These are phyloP conservation scores for Mortierella alpina DNA, from an alignment of 192 early-diverging fungal genomes.

Conservation along the genomic window DNA sequence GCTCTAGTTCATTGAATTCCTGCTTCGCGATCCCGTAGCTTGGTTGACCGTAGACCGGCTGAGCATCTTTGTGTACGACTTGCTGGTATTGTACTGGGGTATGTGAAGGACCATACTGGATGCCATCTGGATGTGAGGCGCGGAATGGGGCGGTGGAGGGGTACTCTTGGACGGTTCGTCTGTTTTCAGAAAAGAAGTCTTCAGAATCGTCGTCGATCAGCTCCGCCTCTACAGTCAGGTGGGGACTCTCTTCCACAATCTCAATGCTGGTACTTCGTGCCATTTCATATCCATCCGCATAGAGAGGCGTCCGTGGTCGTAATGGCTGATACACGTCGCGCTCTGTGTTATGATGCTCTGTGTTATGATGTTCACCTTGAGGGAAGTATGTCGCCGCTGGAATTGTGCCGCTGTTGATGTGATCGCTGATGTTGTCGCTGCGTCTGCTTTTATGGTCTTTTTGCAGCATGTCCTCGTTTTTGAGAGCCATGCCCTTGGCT, in stretches of 20 bases:
- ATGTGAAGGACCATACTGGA: not conserved
- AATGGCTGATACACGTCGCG: not conserved
- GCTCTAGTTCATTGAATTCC: not conserved
- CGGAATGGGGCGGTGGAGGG: not conserved
- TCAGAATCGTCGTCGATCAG: conserved; percentile 14
- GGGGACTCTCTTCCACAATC: not conserved
- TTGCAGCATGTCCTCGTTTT: conserved; percentile 44
- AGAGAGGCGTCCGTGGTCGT: not conserved
- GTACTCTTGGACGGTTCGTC: conserved; percentile 15
- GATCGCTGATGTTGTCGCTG: not conserved
- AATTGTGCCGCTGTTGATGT: not conserved
- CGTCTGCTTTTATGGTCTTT: conserved; percentile 19
- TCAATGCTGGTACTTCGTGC: not conserved
- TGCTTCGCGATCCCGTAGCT: not conserved
- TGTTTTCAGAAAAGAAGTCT: not conserved
- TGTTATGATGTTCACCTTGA: not conserved
- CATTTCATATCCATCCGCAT: not conserved
- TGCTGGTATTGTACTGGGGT: conserved; percentile 21
- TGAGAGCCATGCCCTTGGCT: conserved; percentile 38
- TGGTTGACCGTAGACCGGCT: conserved; percentile 13
- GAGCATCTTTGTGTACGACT: conserved; percentile 1
- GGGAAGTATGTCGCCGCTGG: not conserved
- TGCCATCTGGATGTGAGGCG: not conserved
- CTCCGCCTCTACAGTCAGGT: not conserved
- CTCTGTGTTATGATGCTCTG: not conserved